A percentile compares a stretch with the other conserved stretches of the same genome.
phyloP scores from a whole-genome alignment of 345 rosid species.

The Aethionema arabicum region DNA sequence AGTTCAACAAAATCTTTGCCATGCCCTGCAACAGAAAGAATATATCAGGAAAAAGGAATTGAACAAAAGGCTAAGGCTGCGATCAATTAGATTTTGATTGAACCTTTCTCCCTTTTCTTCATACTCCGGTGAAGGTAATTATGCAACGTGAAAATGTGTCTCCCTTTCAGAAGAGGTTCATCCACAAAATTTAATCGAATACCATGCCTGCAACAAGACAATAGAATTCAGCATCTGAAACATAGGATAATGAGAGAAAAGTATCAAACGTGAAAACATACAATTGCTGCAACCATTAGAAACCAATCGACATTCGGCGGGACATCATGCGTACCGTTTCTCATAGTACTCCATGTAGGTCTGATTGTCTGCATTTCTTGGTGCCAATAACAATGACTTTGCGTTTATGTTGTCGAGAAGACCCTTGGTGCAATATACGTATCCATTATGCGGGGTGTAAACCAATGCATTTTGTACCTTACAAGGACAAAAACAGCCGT shows the following conservation, averaged over 20 bases:
- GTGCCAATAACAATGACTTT: conserved; percentile 44
- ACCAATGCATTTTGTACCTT: conserved; percentile 57
- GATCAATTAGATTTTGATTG: neutral
- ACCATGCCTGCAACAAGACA: conserved; percentile 49
- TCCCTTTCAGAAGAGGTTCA: conserved; percentile 50
- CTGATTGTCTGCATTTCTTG: conserved; percentile 41
- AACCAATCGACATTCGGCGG: neutral
- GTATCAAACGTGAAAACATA: neutral
- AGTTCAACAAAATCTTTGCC: conserved; percentile 52
- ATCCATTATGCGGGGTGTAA: conserved; percentile 71
- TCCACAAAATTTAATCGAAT: conserved; percentile 41
- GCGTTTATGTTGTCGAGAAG: conserved; percentile 47
- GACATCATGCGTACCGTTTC: conserved; percentile 40
- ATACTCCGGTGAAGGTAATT: conserved; percentile 45
- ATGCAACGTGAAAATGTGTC: conserved; percentile 58
- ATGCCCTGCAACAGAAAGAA: conserved; percentile 46
- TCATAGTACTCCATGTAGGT: conserved; percentile 60
- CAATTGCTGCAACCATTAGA: too few relatives aligned
- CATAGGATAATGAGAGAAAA: neutral
- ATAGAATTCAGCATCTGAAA: conserved; percentile 7
- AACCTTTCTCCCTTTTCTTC: conserved; percentile 65
- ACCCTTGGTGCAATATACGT: conserved; percentile 54
- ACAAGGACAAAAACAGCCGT: conserved; percentile 54
- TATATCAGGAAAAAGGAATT: neutral
- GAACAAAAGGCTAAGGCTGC: conserved; percentile 1